Evolutionary conservation across 2,329 filamentous ascomycete genomes (phyloP), one percentile per base, ranked within the genome.

Genomic region (Biscogniauxia sp.): DNA sequence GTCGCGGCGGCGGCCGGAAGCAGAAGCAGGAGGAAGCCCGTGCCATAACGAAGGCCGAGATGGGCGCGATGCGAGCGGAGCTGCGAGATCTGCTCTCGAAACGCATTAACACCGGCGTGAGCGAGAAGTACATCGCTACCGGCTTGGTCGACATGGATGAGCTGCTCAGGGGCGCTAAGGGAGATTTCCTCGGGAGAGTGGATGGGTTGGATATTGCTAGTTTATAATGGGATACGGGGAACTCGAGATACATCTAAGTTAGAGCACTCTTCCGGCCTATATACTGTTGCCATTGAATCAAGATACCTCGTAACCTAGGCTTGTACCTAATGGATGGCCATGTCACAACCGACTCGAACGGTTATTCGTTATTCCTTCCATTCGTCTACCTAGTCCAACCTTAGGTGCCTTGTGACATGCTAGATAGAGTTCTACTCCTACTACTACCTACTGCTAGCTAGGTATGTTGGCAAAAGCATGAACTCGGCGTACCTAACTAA

Each of bases 71-170:
- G 73, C 85, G 86, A 66, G 90, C 87, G 0, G 88, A 96, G 76
- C 75, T 98, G 69, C 88, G 85, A 69, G 82, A 84, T 51, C 75
- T 96, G 68, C 75, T 98, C 70, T 80, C 80, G 3, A 84, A 88
- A 74, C 84, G 91, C 61, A 85, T 97, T 59, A 97, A 97, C 71
- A 82, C 92, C 17, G 93, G 94, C 6, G 91, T 97, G 25, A 96
- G 91, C 71, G 92, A 93, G 77, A 85, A 83, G 70, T 98, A 97
- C 75, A 80, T 97, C 62, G 91, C 92, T 0, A 85, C 86, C n/a
- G 91, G 92, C 0, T 80, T 85, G n/a, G 85, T 97, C n/a, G 90
- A 97, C 77, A 81, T 97, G 5, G 88, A 88, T 56, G 82, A 92
- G 68, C 74, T 97, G 70, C 69, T 89, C 58, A 81, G 78, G 59